Percentiles rank a stretch among this genome's conserved stretches.
Evolutionary conservation across 352 stramenopile species (phyloP).

Genomic region (Chrysophaeum taylorii): DNA sequence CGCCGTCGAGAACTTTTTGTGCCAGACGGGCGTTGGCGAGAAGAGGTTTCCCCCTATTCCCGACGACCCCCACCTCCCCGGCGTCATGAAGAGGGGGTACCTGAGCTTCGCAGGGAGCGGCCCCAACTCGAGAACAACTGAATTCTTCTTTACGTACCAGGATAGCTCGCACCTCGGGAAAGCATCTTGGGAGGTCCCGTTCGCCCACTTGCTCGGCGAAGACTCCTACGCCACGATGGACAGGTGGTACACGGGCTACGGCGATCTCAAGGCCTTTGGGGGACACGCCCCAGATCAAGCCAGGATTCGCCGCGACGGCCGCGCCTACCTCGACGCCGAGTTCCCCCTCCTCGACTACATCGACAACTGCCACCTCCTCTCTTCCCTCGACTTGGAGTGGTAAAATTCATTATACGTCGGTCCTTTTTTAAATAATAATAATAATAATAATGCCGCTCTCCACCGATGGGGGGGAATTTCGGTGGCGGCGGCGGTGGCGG

Average conservation of each 20-base stretch:
- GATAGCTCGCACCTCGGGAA: conserved; percentile 13
- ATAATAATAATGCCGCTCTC: no score
- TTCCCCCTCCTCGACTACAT: conserved; percentile 22
- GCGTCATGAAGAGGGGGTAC: conserved; percentile 15
- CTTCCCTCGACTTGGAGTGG: no score
- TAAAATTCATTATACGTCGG: neutral
- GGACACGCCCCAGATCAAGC: conserved; percentile 2
- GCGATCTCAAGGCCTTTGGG: conserved; percentile 10
- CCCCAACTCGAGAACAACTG: conserved; percentile 13
- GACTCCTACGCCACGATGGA: neutral
- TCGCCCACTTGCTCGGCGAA: conserved; percentile 14
- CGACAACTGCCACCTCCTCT: neutral
- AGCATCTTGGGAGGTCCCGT: conserved; percentile 22
- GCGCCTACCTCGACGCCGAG: conserved; percentile 15
- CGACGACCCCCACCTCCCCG: conserved; percentile 21
- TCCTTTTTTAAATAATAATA: no score
- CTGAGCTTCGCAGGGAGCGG: conserved; percentile 22
- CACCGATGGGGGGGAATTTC: no score
- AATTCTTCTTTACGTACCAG: conserved; percentile 20
- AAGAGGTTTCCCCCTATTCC: conserved; percentile 7
- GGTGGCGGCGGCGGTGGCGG: no score
- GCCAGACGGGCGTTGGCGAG: conserved; percentile 18
- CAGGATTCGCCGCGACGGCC: conserved; percentile 15
- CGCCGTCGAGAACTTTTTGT: conserved; percentile 20
- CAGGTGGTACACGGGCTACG: conserved; percentile 21